Conservation (phyloP, 345 rosid genomes). For the Isatis tinctoria region DNA sequence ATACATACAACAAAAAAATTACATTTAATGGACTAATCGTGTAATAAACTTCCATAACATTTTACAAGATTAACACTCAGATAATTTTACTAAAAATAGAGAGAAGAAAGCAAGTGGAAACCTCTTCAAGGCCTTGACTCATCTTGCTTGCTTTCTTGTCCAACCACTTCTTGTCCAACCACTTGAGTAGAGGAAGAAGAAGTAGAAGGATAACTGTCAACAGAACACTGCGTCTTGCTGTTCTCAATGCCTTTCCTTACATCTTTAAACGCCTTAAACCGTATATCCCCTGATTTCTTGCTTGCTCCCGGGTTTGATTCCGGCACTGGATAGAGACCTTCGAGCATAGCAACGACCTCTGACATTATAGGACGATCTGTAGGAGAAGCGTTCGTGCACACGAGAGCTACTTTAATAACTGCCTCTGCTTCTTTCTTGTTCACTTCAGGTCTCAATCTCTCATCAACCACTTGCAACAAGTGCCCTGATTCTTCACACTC, state of each 20-base stretch:
- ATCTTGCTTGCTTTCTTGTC: slow-evolving; percentile 14
- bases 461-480: slow-evolving; percentile 44
- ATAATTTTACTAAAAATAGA: background rate
- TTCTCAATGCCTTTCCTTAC: slow-evolving; percentile 28
- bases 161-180: slow-evolving; percentile 15
- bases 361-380: slow-evolving; percentile 54
- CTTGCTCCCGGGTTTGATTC: slow-evolving; percentile 34
- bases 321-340: slow-evolving; percentile 40
- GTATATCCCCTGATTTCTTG: slow-evolving; percentile 33
- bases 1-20: background rate
- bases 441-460: slow-evolving; percentile 36
- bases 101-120: background rate
- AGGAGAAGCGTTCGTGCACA: slow-evolving; percentile 48
- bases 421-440: slow-evolving; percentile 37
- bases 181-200: slow-evolving; percentile 22
- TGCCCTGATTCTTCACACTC: slow-evolving; percentile 38
- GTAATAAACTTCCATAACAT: background rate
- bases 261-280: slow-evolving; percentile 49
- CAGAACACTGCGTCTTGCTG: slow-evolving; percentile 37
- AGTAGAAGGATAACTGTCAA: slow-evolving; percentile 16
- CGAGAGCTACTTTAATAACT: slow-evolving; percentile 45
- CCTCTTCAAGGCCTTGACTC: slow-evolving; percentile 2
- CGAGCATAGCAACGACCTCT: slow-evolving; percentile 54
- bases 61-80: background rate
- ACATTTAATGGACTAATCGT: background rate